phyloP scores from a whole-genome alignment of 495 filamentous ascomycete genomes.

The Aspergillus coremiiformis region DNA sequence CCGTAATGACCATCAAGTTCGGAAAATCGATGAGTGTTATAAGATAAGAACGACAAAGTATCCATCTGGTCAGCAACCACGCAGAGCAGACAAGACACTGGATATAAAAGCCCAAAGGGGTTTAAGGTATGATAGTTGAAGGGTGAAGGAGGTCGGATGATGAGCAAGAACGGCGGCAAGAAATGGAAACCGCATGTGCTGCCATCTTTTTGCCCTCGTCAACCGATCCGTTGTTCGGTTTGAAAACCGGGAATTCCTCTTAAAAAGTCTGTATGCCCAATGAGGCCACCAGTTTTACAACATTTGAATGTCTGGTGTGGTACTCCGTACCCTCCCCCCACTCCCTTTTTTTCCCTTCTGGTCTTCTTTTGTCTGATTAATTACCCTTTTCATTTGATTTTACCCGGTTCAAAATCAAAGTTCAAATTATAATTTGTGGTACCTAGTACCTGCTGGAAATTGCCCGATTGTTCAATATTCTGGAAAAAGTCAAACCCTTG shows the following conservation, averaged over 20 bases:
- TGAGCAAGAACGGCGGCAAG: background rate
- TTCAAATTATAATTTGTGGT: background rate
- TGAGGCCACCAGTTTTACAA: background rate
- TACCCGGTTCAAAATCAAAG: background rate
- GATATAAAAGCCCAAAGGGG: background rate
- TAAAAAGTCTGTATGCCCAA: background rate
- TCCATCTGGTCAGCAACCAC: background rate
- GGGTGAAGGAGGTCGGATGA: background rate
- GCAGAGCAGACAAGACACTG: background rate
- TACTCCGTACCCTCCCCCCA: background rate
- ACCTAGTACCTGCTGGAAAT: background rate
- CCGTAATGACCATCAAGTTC: too few species aligned
- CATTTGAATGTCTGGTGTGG: background rate
- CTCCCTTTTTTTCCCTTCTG: background rate
- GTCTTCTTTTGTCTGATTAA: background rate
- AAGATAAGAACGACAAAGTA: background rate
- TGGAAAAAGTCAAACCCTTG: background rate
- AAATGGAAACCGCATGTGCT: background rate
- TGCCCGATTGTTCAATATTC: background rate
- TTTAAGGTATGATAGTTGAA: background rate
- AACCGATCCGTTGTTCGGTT: background rate
- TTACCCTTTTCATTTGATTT: background rate
- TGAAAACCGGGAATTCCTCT: background rate
- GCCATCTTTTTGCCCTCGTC: background rate
- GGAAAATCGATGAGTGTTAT: background rate